Percentiles rank a stretch among this genome's conserved stretches.
These are phyloP conservation scores for Xylariaceae sp. DNA, from an alignment of 2,329 filamentous ascomycete genomes.

Conservation along the genomic window DNA sequence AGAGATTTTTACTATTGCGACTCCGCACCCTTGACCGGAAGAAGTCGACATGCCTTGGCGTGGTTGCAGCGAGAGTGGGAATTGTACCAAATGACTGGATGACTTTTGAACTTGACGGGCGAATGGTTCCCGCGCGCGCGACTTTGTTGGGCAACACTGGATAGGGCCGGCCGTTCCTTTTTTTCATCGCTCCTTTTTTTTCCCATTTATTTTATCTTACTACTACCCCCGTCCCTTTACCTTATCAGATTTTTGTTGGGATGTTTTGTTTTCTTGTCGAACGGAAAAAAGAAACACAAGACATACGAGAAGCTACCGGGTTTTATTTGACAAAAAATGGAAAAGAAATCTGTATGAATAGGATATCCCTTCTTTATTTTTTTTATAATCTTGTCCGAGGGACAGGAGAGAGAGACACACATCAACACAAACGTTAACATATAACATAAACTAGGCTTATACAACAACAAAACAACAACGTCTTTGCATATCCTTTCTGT, in stretches of 20 bases:
- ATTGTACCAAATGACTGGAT: conserved; percentile 18
- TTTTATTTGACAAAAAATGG: not conserved
- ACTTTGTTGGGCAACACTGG: no score
- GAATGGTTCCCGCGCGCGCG: no score
- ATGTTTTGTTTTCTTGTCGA: not conserved
- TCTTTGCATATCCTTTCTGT: no score
- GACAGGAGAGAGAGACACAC: not conserved
- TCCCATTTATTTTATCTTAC: not conserved
- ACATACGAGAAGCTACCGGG: not conserved
- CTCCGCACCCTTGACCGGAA: not conserved
- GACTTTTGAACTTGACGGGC: conserved; percentile 4
- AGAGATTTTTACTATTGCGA: conserved; percentile 8
- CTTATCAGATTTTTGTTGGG: no score
- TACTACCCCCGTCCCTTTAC: not conserved
- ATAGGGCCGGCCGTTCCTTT: conserved; percentile 14
- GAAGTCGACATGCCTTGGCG: not conserved
- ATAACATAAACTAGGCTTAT: not conserved
- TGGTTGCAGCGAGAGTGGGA: conserved; percentile 6
- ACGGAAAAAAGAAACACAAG: not conserved
- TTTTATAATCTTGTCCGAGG: not conserved
- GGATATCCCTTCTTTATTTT: not conserved
- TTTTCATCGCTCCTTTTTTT: not conserved
- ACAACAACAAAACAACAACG: not conserved
- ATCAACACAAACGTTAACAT: not conserved
- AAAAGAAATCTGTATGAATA: not conserved